Base-by-base conservation (phyloP, 805 yeast genomes). In the Starmerella sp. region DNA sequence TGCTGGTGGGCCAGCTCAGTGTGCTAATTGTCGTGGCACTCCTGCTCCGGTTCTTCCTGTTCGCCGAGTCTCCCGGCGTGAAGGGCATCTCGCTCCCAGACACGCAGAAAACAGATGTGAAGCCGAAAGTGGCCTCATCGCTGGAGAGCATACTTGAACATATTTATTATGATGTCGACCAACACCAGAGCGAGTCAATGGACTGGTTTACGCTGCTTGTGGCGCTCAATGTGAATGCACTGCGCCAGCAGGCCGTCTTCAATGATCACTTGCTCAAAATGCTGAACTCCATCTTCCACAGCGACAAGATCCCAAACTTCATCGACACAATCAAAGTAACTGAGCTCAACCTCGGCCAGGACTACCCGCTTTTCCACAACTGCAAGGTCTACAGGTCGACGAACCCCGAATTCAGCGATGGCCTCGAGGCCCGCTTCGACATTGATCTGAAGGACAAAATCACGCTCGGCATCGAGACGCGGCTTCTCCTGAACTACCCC, bases 141-240 rank as follows among this genome's bases (percentile, higher is more conserved):
- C 58, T 67, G 13, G 63, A 61, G 29, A 56, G 79, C 0, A 86
- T 93, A 22, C 72, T 93, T 41, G 97, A 91, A 60, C 90, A 89
- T 63, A 89, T 97, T 0, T 88, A 88, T 66, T 93, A 93, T 69
- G 86, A 93, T 65, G 97, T 93, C 1, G 81, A 82, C 47, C 82
- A 81, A 30, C 98, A 93, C 67, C 75, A 82, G 15, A 79, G 97
- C 0, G 98, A 93, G 71, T 84, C 96, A 0, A 71, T 93, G 57
- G 98, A 93, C 67, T 93, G 98, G 98, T 88, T 93, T 68, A 93
- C 91, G 60, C 97, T 93, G 1, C 73, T 93, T 38, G 77, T 93
- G 17, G 98, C 97, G 0, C 97, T 93, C 67, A 82, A 89, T 7
- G 81, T 93, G 30, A 80, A 86, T 35, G 95, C 90, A 60, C 77